A percentile compares a stretch with the other conserved stretches of the same genome.
Evolutionary conservation across 768 basidiomycete species (phyloP).

Genomic region (Neoboletus subvelutipes): DNA sequence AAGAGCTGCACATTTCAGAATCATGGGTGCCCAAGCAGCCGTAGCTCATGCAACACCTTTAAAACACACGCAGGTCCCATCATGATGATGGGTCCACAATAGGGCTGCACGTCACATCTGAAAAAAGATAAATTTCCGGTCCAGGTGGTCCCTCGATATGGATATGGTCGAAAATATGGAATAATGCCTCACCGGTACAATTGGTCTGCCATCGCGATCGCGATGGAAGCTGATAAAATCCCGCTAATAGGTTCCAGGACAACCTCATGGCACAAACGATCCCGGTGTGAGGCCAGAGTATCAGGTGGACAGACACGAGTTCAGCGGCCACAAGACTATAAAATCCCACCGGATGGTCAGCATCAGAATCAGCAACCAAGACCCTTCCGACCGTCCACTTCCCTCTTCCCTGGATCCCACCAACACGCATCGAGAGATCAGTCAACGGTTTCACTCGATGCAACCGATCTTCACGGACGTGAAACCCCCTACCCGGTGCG

Average conservation of each 20-base stretch:
- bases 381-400: constrained; percentile 8
- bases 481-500: constrained; percentile 16
- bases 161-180: constrained; percentile 28
- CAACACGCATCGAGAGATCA: not conserved
- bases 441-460: not conserved
- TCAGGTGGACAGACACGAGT: constrained; percentile 16
- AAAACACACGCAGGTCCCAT: constrained; percentile 3
- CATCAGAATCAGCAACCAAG: constrained; percentile 14
- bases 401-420: constrained; percentile 5
- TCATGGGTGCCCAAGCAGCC: constrained; percentile 8
- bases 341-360: constrained; percentile 20
- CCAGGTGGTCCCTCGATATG: constrained; percentile 27
- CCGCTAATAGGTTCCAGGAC: constrained; percentile 17
- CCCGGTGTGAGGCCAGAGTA: constrained; percentile 8
- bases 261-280: constrained; percentile 24
- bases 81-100: constrained; percentile 12
- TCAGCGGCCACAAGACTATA: constrained; percentile 24
- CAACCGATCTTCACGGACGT: not conserved
- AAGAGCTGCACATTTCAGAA: constrained; percentile 10
- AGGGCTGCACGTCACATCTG: constrained; percentile 22
- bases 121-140: constrained; percentile 21
- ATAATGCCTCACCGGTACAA: constrained; percentile 23
- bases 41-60: constrained; percentile 10
- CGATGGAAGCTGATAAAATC: constrained; percentile 27
- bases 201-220: constrained; percentile 26